Percentiles rank a stretch among this genome's conserved stretches.
Conservation (phyloP, 257 asterid species). For the Verbascum thapsus region DNA sequence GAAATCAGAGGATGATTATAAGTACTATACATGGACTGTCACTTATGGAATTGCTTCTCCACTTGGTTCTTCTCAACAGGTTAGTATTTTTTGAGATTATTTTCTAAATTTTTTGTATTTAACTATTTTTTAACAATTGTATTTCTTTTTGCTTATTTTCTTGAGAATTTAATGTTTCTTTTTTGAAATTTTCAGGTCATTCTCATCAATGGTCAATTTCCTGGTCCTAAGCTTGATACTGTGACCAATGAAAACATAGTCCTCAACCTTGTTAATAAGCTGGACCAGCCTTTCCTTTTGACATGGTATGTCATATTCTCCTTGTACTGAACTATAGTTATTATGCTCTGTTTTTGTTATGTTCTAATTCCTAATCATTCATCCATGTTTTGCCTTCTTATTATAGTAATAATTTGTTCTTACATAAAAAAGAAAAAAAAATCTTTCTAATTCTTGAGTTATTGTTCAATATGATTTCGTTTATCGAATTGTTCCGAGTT, state of each 20-base stretch:
- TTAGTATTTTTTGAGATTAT: too few relatives aligned
- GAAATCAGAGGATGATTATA: slow-evolving; percentile 84
- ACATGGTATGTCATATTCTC: slow-evolving; percentile 69
- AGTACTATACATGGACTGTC: slow-evolving; percentile 77
- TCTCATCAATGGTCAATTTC: slow-evolving; percentile 90
- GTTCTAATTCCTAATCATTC: slow-evolving; percentile 2
- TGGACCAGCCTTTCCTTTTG: slow-evolving; percentile 83
- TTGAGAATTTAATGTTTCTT: slow-evolving; percentile 23
- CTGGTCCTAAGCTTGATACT: slow-evolving; percentile 85
- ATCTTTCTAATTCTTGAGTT: too few relatives aligned
- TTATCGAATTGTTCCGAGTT: neutral
- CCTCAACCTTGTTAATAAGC: slow-evolving; percentile 70
- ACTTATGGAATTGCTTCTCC: slow-evolving; percentile 84
- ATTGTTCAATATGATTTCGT: too few relatives aligned
- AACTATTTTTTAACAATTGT: neutral
- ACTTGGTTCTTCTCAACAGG: slow-evolving; percentile 86
- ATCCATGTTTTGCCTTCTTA: slow-evolving; percentile 9
- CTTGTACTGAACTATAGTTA: neutral
- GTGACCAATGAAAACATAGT: slow-evolving; percentile 88
- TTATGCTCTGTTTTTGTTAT: slow-evolving; percentile 4
- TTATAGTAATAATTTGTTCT: neutral
- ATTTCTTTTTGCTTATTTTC: too few relatives aligned
- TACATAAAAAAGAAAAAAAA: too few relatives aligned
- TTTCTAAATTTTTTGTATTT: neutral
- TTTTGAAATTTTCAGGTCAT: slow-evolving; percentile 72